Percentiles rank a stretch among this genome's conserved stretches.
Evolutionary conservation across 495 filamentous ascomycete species (phyloP).

Genomic region (Cetradonia linearis): DNA sequence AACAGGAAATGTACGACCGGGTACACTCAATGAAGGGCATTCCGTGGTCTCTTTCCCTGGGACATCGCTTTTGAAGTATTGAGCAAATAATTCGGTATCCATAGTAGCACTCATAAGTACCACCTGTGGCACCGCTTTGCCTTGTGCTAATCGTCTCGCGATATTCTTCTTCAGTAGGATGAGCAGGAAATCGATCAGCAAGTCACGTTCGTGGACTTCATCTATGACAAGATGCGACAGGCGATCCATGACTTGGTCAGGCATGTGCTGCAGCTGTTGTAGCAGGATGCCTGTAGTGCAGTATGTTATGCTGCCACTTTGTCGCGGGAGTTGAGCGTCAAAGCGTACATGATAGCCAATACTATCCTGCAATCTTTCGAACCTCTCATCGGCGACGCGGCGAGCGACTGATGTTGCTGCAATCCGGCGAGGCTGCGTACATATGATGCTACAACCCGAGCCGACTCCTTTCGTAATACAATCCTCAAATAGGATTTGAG

Average conservation of each 20-base stretch:
- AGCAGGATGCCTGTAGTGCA: conserved; percentile 50
- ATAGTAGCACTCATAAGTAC: conserved; percentile 53
- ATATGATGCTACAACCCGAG: conserved; percentile 42
- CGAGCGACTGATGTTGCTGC: conserved; percentile 45
- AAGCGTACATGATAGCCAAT: conserved; percentile 49
- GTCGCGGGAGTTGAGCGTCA: conserved; percentile 33
- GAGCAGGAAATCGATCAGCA: conserved; percentile 46
- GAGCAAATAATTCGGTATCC: conserved; percentile 44
- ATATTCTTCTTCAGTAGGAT: conserved; percentile 42
- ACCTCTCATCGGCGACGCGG: conserved; percentile 46
- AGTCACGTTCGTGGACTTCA: conserved; percentile 51
- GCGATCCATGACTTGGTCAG: conserved; percentile 34
- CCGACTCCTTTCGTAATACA: conserved; percentile 36
- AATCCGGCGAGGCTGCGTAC: conserved; percentile 49
- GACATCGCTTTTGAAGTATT: conserved; percentile 38
- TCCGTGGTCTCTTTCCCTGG: conserved; percentile 25
- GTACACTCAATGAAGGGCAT: conserved; percentile 45
- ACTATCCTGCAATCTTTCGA: conserved; percentile 37
- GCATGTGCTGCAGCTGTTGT: conserved; percentile 37
- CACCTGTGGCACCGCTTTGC: conserved; percentile 38
- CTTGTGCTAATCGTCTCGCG: conserved; percentile 28
- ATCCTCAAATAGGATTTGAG: conserved; percentile 48
- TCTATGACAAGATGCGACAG: conserved; percentile 49
- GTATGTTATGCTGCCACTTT: conserved; percentile 42
- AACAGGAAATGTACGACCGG: conserved; percentile 47